Conservation (phyloP, 352 stramenopile species). For the Globisporangium uncinulatum region DNA sequence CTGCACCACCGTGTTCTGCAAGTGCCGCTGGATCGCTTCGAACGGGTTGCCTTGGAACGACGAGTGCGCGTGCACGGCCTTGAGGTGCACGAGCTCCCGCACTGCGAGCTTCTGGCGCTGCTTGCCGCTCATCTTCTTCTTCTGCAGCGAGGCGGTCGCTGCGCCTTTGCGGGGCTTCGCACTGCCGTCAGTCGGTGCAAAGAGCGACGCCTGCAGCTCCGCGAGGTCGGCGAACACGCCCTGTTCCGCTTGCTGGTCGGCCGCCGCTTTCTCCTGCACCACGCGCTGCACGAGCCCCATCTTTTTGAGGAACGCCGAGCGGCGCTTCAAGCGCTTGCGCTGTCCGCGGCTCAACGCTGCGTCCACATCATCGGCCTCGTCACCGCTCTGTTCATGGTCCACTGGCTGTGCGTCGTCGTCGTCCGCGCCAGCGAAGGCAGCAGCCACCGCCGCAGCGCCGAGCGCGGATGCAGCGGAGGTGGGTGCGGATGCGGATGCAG, state of each 20-base stretch:
- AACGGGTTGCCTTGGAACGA: constrained; percentile 82
- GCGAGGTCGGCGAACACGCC: constrained; percentile 69
- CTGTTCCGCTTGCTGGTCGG: constrained; percentile 36
- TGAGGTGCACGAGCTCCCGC: constrained; percentile 75
- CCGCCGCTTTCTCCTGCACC: constrained; percentile 39
- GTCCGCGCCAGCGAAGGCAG: constrained; percentile 50
- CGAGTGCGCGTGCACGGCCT: constrained; percentile 77
- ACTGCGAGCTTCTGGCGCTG: constrained; percentile 82
- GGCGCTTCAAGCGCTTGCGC: constrained; percentile 80
- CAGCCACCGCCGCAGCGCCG: constrained; percentile 49
- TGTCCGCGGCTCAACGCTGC: constrained; percentile 66
- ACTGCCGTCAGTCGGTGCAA: constrained; percentile 28
- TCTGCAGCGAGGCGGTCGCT: constrained; percentile 21
- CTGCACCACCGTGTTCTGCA: constrained; percentile 84
- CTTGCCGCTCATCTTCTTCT: constrained; percentile 68
- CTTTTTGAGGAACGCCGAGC: constrained; percentile 78
- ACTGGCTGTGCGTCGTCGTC: constrained; percentile 19
- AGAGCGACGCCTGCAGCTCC: constrained; percentile 67
- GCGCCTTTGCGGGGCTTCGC: constrained; percentile 15
- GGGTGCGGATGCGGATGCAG: not conserved
- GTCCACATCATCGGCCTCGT: constrained; percentile 23
- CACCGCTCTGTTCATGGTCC: constrained; percentile 28
- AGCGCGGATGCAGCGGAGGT: constrained; percentile 15
- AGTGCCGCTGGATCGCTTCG: constrained; percentile 78
- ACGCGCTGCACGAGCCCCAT: constrained; percentile 80